A percentile compares a stretch with the other conserved stretches of the same genome.
phyloP scores from a whole-genome alignment of 495 filamentous ascomycete species.

The Podospora didyma region DNA sequence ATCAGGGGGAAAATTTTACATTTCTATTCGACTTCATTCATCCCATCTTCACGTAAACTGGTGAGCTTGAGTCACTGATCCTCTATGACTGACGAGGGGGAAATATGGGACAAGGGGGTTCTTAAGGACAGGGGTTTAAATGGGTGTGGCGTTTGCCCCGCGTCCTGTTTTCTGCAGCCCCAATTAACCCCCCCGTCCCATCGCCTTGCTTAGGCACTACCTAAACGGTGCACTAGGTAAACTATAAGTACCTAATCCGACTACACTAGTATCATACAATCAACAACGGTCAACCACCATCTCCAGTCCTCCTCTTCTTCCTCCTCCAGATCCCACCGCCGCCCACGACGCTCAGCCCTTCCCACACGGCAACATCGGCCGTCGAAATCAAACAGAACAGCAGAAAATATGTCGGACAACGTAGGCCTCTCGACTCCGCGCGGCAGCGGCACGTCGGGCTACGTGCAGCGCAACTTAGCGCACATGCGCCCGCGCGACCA shows the following conservation, averaged over 20 bases:
- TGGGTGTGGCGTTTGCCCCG: neutral
- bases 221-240: too few species aligned
- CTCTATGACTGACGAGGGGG: neutral
- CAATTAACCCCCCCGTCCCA: too few species aligned
- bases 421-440: conserved; percentile 95
- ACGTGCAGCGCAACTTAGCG: conserved; percentile 92
- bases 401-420: conserved; percentile 81
- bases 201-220: too few species aligned
- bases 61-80: conserved; percentile 16
- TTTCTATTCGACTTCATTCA: neutral
- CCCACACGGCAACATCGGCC: too few species aligned
- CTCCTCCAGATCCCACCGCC: too few species aligned
- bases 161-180: neutral
- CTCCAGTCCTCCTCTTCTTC: too few species aligned
- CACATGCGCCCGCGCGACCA: conserved; percentile 75
- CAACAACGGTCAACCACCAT: too few species aligned
- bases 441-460: conserved; percentile 92
- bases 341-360: too few species aligned
- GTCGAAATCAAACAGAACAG: neutral
- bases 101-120: too few species aligned
- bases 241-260: too few species aligned
- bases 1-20: neutral
- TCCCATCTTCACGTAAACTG: neutral
- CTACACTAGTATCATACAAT: too few species aligned
- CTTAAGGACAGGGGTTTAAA: neutral